Evolutionary conservation across 2,329 filamentous ascomycete species (phyloP), one percentile per base, ranked within the genome.

Genomic region (Lasiodiplodia citricola): DNA sequence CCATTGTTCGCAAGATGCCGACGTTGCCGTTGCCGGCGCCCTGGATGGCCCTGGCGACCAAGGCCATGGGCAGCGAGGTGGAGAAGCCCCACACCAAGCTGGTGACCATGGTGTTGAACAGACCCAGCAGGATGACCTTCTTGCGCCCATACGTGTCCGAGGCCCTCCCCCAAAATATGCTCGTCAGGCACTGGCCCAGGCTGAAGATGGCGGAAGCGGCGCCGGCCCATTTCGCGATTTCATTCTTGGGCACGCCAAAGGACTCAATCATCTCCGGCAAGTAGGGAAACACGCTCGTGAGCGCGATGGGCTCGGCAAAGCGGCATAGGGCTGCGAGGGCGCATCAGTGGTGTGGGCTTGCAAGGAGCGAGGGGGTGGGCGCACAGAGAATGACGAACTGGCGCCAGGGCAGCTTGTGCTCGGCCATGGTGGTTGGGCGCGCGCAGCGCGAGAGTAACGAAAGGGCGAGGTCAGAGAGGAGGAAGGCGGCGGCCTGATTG

Each of bases 201-300:
- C 87, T 71, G 91, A 91, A 82, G 94, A 96, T 74, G 74, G 93
- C 90, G 14, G 93, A 95, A 74, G 97, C 94, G 78, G 97, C 88
- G 63, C 94, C 94, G 37, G 94, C 92, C 80, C 96, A 97, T 82
- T 76, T 75, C n/a, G 79, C 80, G 66, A 81, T 80, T 56, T 81
- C 79, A 64, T 80, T 79, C 62, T 79, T 70, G 16, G 78, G 76
- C 2, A 81, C 73, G 44, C 77, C 76, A 68, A 81, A 81, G 4
- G 74, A 77, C 70, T 81, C 78, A 74, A 81, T 80, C 74, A 81
- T 79, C 66, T 80, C 79, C 92, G 95, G 47, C 90, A 96, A 70
- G 92, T 97, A 97, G 23, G 94, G 94, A 75, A 95, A 96, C 80
- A 97, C 96, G 76, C 92, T 96, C 1, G 94, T 97, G 72, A 97